Conservation (phyloP, 495 filamentous ascomycete species). For the Cercophora sp. region DNA sequence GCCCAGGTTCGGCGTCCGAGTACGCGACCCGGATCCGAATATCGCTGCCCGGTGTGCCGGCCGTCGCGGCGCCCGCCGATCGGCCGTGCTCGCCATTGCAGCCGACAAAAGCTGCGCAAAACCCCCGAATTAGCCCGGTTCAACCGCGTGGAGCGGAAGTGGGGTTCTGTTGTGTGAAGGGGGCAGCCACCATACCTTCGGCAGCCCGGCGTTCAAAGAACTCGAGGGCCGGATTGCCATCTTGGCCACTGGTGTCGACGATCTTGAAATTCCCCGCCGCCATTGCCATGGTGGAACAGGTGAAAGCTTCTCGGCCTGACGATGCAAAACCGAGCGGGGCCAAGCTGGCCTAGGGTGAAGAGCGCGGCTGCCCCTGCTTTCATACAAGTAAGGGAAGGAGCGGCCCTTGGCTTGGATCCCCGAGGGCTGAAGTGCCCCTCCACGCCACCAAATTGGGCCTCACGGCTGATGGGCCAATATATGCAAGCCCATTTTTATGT, state of each 20-base stretch:
- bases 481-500: too few relatives aligned
- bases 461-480: too few relatives aligned
- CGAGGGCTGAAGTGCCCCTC: too few relatives aligned
- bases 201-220: constrained; percentile 1
- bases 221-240: constrained; percentile 4
- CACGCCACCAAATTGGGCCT: too few relatives aligned
- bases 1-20: constrained; percentile 1
- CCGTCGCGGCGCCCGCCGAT: constrained; percentile 1
- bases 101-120: constrained; percentile 2
- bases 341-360: too few relatives aligned
- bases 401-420: too few relatives aligned
- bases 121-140: neutral
- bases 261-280: neutral
- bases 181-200: neutral
- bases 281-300: too few relatives aligned
- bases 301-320: too few relatives aligned
- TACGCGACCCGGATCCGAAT: constrained; percentile 6
- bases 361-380: too few relatives aligned
- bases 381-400: too few relatives aligned
- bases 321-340: too few relatives aligned
- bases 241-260: constrained; percentile 5
- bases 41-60: constrained; percentile 2
- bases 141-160: neutral
- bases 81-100: neutral
- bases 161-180: neutral